A percentile compares a stretch with the other conserved stretches of the same genome.
Evolutionary conservation across 352 stramenopile genomes (phyloP).

Genomic region (Phytophthora kernoviae): DNA sequence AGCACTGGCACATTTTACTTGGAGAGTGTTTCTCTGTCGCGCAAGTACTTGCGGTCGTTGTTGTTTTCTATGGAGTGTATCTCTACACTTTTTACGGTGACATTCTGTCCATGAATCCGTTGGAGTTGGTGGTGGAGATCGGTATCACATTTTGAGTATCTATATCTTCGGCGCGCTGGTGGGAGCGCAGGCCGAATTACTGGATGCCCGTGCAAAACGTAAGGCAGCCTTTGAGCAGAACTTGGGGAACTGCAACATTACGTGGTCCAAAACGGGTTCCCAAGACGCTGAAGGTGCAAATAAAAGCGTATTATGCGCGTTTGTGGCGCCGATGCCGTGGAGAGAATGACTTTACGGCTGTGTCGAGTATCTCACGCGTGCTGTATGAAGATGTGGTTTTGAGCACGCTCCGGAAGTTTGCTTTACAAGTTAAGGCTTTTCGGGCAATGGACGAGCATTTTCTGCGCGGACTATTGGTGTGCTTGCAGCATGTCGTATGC

Average conservation of each 20-base stretch:
- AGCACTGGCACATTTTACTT: constrained; percentile 2
- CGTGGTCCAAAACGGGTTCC: constrained; percentile 65
- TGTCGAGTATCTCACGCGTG: constrained; percentile 48
- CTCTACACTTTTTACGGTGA: constrained; percentile 78
- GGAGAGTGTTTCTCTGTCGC: constrained; percentile 37
- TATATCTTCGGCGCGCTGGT: constrained; percentile 77
- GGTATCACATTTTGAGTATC: constrained; percentile 62
- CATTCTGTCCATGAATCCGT: constrained; percentile 67
- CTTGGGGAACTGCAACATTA: constrained; percentile 74
- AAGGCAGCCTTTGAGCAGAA: constrained; percentile 71
- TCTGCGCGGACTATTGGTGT: constrained; percentile 60
- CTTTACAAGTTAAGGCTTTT: constrained; percentile 55
- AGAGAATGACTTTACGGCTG: constrained; percentile 51
- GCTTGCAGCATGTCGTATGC: constrained; percentile 69
- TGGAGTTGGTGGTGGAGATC: constrained; percentile 64
- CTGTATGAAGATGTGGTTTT: constrained; percentile 69
- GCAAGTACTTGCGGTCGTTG: constrained; percentile 72
- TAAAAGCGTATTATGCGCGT: constrained; percentile 73
- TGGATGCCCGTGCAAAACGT: constrained; percentile 45
- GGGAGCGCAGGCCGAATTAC: constrained; percentile 54
- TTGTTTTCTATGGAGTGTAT: constrained; percentile 72
- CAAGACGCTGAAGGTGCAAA: constrained; percentile 65
- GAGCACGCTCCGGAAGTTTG: constrained; percentile 52
- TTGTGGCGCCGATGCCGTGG: constrained; percentile 57
- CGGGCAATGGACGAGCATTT: constrained; percentile 62